phyloP scores from a whole-genome alignment of 2,329 filamentous ascomycete genomes.

The Ampelomyces quisqualis region DNA sequence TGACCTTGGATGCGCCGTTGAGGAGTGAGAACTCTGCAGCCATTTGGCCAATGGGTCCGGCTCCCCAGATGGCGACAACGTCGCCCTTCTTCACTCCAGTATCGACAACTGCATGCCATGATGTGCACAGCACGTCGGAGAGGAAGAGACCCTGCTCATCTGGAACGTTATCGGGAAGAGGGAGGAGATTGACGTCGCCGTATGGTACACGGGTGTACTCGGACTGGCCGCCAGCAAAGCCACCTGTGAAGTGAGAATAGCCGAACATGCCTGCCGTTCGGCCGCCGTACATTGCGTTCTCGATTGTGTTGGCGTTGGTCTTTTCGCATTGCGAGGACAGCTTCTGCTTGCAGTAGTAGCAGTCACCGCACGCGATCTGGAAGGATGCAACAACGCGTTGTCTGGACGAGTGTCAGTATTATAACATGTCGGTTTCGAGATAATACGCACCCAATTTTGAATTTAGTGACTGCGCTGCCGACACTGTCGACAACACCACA shows the following conservation, averaged over 20 bases:
- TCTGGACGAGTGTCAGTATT: constrained; percentile 26
- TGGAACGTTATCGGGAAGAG: constrained; percentile 74
- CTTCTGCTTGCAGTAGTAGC: constrained; percentile 77
- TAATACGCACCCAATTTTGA: constrained; percentile 44
- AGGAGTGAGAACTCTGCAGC: constrained; percentile 65
- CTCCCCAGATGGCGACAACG: constrained; percentile 82
- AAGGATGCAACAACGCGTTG: constrained; percentile 78
- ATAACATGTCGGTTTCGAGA: neutral
- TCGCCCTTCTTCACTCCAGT: constrained; percentile 78
- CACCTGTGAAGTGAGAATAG: constrained; percentile 72
- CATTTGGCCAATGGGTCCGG: constrained; percentile 82
- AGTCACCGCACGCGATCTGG: constrained; percentile 71
- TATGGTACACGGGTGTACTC: constrained; percentile 83
- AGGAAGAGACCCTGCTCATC: constrained; percentile 83
- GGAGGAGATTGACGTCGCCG: constrained; percentile 77
- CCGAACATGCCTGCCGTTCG: constrained; percentile 67
- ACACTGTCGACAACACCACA: constrained; percentile 53
- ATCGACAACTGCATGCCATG: constrained; percentile 80
- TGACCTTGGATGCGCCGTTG: constrained; percentile 73
- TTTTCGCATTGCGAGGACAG: constrained; percentile 76
- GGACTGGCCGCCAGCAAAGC: constrained; percentile 83
- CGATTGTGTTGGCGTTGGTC: constrained; percentile 72
- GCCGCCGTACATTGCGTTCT: constrained; percentile 75
- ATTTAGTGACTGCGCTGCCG: constrained; percentile 46
- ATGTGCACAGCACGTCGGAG: constrained; percentile 76